phyloP scores from a whole-genome alignment of 495 filamentous ascomycete species.

The Achaetomiella virescens region DNA sequence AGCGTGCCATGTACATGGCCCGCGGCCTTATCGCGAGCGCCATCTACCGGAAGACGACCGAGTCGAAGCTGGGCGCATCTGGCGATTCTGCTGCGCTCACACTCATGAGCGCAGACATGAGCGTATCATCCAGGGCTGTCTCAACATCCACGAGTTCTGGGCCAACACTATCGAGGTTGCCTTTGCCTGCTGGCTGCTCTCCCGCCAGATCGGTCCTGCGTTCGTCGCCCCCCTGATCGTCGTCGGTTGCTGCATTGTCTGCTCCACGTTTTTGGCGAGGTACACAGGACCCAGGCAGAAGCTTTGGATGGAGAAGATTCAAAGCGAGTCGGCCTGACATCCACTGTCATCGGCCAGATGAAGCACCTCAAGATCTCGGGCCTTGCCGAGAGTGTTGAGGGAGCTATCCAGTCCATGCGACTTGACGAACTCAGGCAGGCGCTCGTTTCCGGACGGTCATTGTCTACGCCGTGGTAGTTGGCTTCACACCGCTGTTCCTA shows the following conservation, averaged over 20 bases:
- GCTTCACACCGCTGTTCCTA: conserved; percentile 45
- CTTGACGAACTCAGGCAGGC: conserved; percentile 37
- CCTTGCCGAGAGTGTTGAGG: conserved; percentile 25
- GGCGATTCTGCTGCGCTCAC: conserved; percentile 52
- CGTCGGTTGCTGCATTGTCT: conserved; percentile 14
- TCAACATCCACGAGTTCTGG: conserved; percentile 36
- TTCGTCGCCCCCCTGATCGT: conserved; percentile 54
- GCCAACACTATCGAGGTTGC: conserved; percentile 48
- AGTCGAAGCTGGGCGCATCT: conserved; percentile 38
- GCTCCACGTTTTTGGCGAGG: conserved; percentile 19
- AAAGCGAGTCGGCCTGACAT: conserved; percentile 35
- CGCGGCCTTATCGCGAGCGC: conserved; percentile 53
- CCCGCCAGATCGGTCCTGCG: conserved; percentile 49
- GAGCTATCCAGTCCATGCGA: conserved; percentile 36
- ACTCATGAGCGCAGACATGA: conserved; percentile 54
- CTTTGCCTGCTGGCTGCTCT: conserved; percentile 51
- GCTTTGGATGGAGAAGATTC: conserved; percentile 36
- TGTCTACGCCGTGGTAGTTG: conserved; percentile 26
- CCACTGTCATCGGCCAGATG: conserved; percentile 40
- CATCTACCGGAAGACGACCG: conserved; percentile 44
- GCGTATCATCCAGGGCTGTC: conserved; percentile 24
- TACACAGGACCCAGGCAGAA: conserved; percentile 32
- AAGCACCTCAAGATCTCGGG: conserved; percentile 45
- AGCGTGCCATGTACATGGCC: conserved; percentile 53
- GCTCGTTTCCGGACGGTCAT: conserved; percentile 26